Evolutionary conservation across 2,329 filamentous ascomycete genomes (phyloP).

Genomic region (Paramyrothecium sp.): DNA sequence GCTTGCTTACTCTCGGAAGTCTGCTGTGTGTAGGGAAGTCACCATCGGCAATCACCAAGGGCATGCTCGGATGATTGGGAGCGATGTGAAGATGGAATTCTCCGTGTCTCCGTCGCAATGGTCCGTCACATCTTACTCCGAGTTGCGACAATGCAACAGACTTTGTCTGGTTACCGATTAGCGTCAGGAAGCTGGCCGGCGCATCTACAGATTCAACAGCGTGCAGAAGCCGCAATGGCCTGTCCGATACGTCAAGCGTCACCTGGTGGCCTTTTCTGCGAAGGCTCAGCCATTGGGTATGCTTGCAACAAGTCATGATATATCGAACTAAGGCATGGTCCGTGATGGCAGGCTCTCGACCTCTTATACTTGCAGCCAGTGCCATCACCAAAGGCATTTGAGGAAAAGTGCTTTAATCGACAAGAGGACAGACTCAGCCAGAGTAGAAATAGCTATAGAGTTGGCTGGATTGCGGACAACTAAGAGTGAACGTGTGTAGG

Average conservation of each 20-base stretch:
- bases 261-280: conserved; percentile 1
- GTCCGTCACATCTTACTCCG: background rate
- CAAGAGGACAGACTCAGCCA: background rate
- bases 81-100: conserved; percentile 1
- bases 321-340: background rate
- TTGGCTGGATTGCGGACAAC: no score
- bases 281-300: conserved; percentile 4
- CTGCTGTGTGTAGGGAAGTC: conserved; percentile 4
- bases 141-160: background rate
- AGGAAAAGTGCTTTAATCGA: background rate
- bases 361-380: background rate
- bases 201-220: conserved; percentile 2
- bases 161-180: conserved; percentile 5
- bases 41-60: conserved; percentile 4
- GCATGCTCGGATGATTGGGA: background rate
- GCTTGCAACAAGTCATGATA: conserved; percentile 5
- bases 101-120: conserved; percentile 1
- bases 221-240: conserved; percentile 3
- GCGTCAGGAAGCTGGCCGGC: background rate
- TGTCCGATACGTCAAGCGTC: conserved; percentile 5
- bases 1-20: background rate
- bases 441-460: no score
- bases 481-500: no score
- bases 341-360: background rate
- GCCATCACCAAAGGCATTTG: background rate